Base-by-base conservation (phyloP, 2,329 filamentous ascomycete species). In the Decorospora gaudefroyi region DNA sequence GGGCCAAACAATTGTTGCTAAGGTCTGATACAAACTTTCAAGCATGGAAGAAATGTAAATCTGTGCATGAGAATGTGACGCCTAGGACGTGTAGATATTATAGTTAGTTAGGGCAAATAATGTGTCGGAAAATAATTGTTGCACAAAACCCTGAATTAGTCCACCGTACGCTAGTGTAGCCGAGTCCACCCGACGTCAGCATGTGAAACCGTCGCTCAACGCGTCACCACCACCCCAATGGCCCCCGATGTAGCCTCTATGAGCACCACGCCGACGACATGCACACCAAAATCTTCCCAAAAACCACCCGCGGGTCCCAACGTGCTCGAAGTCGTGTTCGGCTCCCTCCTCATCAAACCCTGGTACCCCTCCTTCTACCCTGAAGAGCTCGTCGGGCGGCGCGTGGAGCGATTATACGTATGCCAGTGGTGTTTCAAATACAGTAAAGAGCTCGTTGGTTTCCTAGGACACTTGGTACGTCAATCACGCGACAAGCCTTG, bases 351-450 rank as follows among this genome's bases (percentile, higher is more conserved):
- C 60, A 95, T 96, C 74, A 84, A 85, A 59, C 87, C 91, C 2
- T 96, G 91, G 90, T 96, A 93, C 69, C 89, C 90, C 6, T 95
- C 89, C 11, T 93, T 91, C 70, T 96, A 96, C 69, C 73, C 83
- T 4, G 76, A 95, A 81, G 76, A 90, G 54, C 61, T 78, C 5
- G 68, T 77, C 9, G 74, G 74, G 19, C 54, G 70, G 36, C 66
- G 67, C 40, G 58, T 70, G 10, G 74, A 77, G 17, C 65, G 84
- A 42, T 75, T 97, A 6, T 95, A 91, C 60, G 87, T 97, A 22
- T 99, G 93, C 66, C 86, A 88, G 22, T 87, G 83, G 77, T 99
- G 93, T 75, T 97, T 97, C 77, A 92, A 91, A 66, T 99, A 99
- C 71, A 87, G 86, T n/a, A 72, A 71, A 31, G 76, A 79, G 57